A percentile compares a stretch with the other conserved stretches of the same genome.
phyloP scores from a whole-genome alignment of 257 asterid genomes.

The Nicotiana tomentosiformis region DNA sequence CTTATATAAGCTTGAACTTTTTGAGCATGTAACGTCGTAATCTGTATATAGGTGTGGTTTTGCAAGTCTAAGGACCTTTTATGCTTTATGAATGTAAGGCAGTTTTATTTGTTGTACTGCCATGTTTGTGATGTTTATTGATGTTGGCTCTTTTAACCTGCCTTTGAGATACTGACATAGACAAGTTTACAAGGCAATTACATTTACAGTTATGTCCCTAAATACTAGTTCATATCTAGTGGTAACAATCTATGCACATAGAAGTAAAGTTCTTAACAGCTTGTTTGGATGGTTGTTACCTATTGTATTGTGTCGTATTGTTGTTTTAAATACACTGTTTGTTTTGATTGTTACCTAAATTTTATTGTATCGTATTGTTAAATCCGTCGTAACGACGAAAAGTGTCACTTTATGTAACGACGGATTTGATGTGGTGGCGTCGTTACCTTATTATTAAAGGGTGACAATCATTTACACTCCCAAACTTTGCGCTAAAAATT shows the following conservation, averaged over 20 bases:
- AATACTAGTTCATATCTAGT: neutral
- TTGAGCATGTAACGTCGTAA: slow-evolving; percentile 3
- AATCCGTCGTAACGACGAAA: no score
- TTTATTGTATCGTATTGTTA: no score
- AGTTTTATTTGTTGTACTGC: neutral
- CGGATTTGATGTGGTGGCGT: no score
- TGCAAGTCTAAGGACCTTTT: slow-evolving; percentile 3
- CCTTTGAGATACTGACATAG: neutral
- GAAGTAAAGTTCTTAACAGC: no score
- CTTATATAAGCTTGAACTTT: neutral
- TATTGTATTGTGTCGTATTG: no score
- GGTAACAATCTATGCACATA: neutral
- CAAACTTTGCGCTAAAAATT: no score
- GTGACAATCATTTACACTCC: no score
- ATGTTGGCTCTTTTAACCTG: neutral
- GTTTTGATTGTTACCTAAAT: no score
- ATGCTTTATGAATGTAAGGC: neutral
- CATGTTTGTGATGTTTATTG: neutral
- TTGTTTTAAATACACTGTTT: no score
- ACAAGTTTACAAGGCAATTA: neutral
- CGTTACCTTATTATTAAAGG: no score
- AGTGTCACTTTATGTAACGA: no score
- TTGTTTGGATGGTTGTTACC: no score
- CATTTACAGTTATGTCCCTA: neutral
- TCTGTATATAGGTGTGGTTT: slow-evolving; percentile 26